A percentile compares a stretch with the other conserved stretches of the same genome.
Evolutionary conservation across 2,329 filamentous ascomycete genomes (phyloP).

Genomic region (Apiospora pterosperma): DNA sequence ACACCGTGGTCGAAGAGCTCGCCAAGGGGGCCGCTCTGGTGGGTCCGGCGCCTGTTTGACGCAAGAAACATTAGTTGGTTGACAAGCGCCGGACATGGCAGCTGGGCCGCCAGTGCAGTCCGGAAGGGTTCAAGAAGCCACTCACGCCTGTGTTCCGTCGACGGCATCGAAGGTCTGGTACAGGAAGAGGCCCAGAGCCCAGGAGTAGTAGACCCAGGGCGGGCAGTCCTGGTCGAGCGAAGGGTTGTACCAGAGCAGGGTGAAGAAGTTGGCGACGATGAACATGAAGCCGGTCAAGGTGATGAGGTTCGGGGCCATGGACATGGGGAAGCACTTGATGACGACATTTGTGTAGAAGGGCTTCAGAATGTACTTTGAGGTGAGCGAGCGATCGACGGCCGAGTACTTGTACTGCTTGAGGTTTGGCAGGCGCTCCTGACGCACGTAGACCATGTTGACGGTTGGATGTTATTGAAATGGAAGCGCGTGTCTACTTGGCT

Average conservation of each 20-base stretch:
- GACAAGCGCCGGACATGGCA: slow-evolving; percentile 4
- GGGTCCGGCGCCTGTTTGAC: slow-evolving; percentile 68
- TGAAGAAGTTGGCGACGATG: slow-evolving; percentile 83
- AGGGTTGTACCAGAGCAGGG: slow-evolving; percentile 95
- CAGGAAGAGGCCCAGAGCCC: slow-evolving; percentile 84
- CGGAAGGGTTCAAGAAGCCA: slow-evolving; percentile 17
- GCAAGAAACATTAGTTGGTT: not conserved
- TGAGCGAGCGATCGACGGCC: slow-evolving; percentile 81
- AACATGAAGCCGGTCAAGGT: slow-evolving; percentile 89
- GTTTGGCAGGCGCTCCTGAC: slow-evolving; percentile 82
- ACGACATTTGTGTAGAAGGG: slow-evolving; percentile 95
- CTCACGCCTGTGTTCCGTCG: slow-evolving; percentile 88
- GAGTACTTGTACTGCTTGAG: slow-evolving; percentile 96
- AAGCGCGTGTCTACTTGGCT: too few relatives aligned
- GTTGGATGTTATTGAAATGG: not conserved
- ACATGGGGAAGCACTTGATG: slow-evolving; percentile 92
- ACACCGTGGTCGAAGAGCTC: slow-evolving; percentile 98
- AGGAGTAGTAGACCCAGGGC: slow-evolving; percentile 89
- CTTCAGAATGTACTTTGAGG: slow-evolving; percentile 92
- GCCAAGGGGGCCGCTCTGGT: slow-evolving; percentile 87
- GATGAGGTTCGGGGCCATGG: slow-evolving; percentile 87
- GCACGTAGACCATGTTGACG: slow-evolving; percentile 85
- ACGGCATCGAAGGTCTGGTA: slow-evolving; percentile 99
- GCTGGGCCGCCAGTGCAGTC: not conserved
- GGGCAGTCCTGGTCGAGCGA: slow-evolving; percentile 91